phyloP scores from a whole-genome alignment of 176 grass and related monocot genomes.

The Carex myosuroides region DNA sequence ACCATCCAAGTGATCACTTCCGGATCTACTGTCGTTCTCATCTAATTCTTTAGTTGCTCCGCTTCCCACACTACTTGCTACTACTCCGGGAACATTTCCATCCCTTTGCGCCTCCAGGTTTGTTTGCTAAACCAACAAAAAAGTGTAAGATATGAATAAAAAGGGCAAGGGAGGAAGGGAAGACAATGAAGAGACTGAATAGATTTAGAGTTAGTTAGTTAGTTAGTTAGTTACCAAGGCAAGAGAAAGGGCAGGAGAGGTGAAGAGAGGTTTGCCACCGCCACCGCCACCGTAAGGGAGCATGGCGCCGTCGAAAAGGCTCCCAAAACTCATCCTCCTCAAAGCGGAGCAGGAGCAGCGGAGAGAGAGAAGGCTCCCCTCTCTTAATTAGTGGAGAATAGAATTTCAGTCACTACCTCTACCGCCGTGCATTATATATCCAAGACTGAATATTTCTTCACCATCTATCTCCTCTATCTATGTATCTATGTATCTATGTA shows the following conservation, averaged over 20 bases:
- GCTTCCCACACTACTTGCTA: conserved; percentile 7
- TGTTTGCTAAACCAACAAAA: conserved; percentile 19
- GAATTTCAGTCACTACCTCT: too few relatives aligned
- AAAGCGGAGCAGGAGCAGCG: too few relatives aligned
- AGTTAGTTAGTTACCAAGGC: conserved; percentile 41
- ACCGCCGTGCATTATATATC: too few relatives aligned
- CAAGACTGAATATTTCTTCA: too few relatives aligned
- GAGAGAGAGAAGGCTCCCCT: too few relatives aligned
- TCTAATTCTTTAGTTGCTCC: conserved; percentile 21
- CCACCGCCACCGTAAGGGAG: conserved; percentile 12
- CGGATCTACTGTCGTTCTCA: conserved; percentile 49
- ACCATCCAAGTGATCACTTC: conserved; percentile 35
- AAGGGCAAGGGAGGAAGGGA: neutral
- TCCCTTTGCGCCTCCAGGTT: conserved; percentile 28
- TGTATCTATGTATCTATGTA: too few relatives aligned
- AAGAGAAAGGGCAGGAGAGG: conserved; percentile 53
- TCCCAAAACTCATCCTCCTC: conserved; percentile 36
- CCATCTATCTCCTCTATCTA: too few relatives aligned
- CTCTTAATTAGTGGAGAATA: too few relatives aligned
- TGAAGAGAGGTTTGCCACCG: conserved; percentile 21
- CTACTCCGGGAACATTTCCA: neutral
- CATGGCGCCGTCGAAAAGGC: conserved; percentile 31
- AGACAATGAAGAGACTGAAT: neutral
- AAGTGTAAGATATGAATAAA: neutral
- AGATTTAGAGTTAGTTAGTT: conserved; percentile 3